Base-by-base conservation (phyloP, 2,329 filamentous ascomycete genomes). In the Rutstroemia sp. region DNA sequence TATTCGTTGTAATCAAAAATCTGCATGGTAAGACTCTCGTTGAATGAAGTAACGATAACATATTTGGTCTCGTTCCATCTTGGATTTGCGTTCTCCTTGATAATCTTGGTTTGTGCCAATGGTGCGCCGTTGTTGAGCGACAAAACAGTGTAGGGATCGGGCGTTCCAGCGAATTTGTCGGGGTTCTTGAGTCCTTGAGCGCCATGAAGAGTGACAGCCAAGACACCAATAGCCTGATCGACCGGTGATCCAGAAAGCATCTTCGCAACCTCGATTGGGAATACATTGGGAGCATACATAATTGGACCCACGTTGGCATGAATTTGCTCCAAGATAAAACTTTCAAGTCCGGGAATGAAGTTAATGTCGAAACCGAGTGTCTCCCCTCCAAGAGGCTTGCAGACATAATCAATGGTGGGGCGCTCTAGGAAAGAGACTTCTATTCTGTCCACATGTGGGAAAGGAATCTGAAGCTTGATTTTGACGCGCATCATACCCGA, bases 341-440 rank as follows among this genome's bases (percentile, higher is more conserved):
- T 81, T 71, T 97, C 92, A 23, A 99, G 80, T 64, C 92, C 92
- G 17, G 94, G 94, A 64, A 99, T 95, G 73, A 99, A 96, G 75
- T 96, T 97, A 78, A 99, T 97, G 68, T 99, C 94, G 70, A 99
- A 96, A 41, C 94, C 94, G 62, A 99, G 89, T 2, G 82, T 92
- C 59, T 99, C 94, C 59, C 95, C 95, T 64, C 94, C 94, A 14
- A 99, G 81, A 2, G 94, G 94, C 72, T 99, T 99, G 79, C 94
- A 96, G 57, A 95, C 92, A 69, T 97, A 99, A 73, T 99, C 94
- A 62, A 99, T 92, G 1, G 81, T 85, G 10, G 94, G 94, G 34
- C 84, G 83, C 63, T 91, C 91, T 57, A 97, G 74, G 78, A 99
- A 99, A 71, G 87, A 96, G 75, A 99, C 89, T 65, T 99, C 94